A percentile compares a stretch with the other conserved stretches of the same genome.
Conservation (phyloP, 768 basidiomycete species). For the Collybiopsis confluens region DNA sequence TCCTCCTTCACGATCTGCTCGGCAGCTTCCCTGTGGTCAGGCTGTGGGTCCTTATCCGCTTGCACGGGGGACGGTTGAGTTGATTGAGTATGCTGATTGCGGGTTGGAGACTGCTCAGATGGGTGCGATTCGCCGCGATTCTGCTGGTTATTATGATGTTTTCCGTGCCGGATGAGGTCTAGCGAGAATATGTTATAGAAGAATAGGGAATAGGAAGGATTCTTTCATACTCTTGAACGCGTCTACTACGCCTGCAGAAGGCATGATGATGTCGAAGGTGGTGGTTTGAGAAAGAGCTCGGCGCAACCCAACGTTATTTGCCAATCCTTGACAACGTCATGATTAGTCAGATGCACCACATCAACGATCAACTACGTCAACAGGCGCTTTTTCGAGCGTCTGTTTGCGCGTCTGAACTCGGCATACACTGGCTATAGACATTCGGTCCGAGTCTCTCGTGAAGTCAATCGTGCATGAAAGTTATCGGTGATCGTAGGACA, state of each 20-base stretch:
- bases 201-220: constrained; percentile 14
- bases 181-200: constrained; percentile 9
- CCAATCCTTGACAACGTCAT: neutral
- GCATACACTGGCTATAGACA: too few species aligned
- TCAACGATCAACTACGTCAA: neutral
- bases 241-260: constrained; percentile 66
- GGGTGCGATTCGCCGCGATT: constrained; percentile 21
- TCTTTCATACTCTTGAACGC: constrained; percentile 75
- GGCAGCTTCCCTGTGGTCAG: constrained; percentile 39
- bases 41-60: constrained; percentile 9
- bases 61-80: constrained; percentile 19
- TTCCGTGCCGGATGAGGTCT: constrained; percentile 85
- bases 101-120: constrained; percentile 13
- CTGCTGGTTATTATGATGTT: constrained; percentile 46
- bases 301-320: neutral
- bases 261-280: constrained; percentile 38
- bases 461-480: too few species aligned
- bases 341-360: neutral
- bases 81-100: constrained; percentile 13
- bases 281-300: neutral
- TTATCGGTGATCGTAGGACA: too few species aligned
- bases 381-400: too few species aligned
- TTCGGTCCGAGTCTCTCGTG: too few species aligned
- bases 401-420: too few species aligned
- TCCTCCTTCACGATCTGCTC: constrained; percentile 76